Evolutionary conservation across 495 filamentous ascomycete species (phyloP), one percentile per base, ranked within the genome.

Genomic region (Friedmanniomyces simplex): DNA sequence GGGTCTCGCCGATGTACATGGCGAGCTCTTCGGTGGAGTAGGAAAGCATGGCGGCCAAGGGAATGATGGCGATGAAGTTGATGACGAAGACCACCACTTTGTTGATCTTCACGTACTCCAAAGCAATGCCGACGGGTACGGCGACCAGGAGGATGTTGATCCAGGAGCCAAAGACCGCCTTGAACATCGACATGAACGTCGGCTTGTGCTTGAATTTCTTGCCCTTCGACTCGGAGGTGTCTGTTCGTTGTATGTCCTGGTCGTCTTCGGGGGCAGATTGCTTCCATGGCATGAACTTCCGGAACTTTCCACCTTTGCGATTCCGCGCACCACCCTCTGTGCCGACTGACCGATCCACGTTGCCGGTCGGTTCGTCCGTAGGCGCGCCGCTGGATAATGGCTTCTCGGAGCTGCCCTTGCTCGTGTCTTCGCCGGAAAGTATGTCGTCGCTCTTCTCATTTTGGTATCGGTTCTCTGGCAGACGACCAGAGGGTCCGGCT

Each of bases 21-120:
- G 72, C 70, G 36, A 74, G 62, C 55, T 73, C 72, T 51, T 74
- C 72, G 7, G 72, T 74, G 11, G 70, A 67, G 58, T 70, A 74
- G 36, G 64, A 66, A 12, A 74, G 67, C 60, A 71, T 69, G 18
- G 57, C 72, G 13, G 72, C 72, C 28, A 74, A 56, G 1, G 72
- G 72, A 37, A 95, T 78, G 59, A 95, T 95, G 37, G 89, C 89
- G 59, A 93, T 79, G 66, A 95, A 95, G 71, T 95, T 95, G 63
- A 93, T 77, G 25, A 86, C 79, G 65, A 95, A 95, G n/a, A 90
- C 77, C 14, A 72, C 77, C 28, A 85, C 71, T 1, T 74, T 73
- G 57, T 77, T 73, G 25, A 81, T 72, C 21, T 76, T 52, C 26
- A 81, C 74, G 66, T 81, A 87, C 63, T 86, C 78, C 55, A 89